Conservation (phyloP, 2,329 filamentous ascomycete species). For the Chaetomiaceae sp. region DNA sequence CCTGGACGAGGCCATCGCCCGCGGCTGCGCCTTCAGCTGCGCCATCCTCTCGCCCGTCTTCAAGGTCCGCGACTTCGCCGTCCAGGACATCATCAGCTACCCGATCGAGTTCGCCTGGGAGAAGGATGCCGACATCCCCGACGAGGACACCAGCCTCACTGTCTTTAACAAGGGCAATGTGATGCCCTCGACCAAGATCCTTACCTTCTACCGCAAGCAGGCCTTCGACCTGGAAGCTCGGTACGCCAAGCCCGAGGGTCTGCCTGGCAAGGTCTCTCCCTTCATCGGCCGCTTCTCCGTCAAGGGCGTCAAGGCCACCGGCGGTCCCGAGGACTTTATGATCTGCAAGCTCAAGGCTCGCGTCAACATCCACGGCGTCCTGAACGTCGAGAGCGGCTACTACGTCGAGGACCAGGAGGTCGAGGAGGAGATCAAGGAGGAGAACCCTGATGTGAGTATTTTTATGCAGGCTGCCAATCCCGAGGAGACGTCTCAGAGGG, state of each 20-base stretch:
- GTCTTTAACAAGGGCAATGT: constrained; percentile 98
- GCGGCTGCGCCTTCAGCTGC: constrained; percentile 95
- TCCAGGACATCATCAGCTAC: constrained; percentile 97
- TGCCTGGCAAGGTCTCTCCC: constrained; percentile 85
- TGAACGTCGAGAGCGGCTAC: constrained; percentile 96
- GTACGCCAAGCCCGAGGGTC: constrained; percentile 78
- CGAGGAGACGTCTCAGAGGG: constrained; percentile 11
- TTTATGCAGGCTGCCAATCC: constrained; percentile 15
- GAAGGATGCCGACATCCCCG: constrained; percentile 95
- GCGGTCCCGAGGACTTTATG: constrained; percentile 96
- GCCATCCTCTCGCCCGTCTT: constrained; percentile 96
- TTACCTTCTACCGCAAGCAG: constrained; percentile 98
- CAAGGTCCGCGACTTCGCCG: constrained; percentile 95
- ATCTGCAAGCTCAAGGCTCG: constrained; percentile 99
- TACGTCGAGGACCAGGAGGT: constrained; percentile 97
- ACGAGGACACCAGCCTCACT: constrained; percentile 94
- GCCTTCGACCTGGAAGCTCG: constrained; percentile 93
- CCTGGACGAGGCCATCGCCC: constrained; percentile 93
- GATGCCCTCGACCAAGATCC: constrained; percentile 96
- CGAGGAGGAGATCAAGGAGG: constrained; percentile 59
- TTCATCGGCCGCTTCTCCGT: constrained; percentile 98
- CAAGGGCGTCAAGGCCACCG: constrained; percentile 85
- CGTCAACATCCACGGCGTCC: constrained; percentile 90
- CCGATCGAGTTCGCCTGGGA: constrained; percentile 99
- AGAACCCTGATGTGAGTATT: constrained; percentile 67